Evolutionary conservation across 1,284 basidiomycete species (phyloP).

Genomic region (Porodaedalea pini): DNA sequence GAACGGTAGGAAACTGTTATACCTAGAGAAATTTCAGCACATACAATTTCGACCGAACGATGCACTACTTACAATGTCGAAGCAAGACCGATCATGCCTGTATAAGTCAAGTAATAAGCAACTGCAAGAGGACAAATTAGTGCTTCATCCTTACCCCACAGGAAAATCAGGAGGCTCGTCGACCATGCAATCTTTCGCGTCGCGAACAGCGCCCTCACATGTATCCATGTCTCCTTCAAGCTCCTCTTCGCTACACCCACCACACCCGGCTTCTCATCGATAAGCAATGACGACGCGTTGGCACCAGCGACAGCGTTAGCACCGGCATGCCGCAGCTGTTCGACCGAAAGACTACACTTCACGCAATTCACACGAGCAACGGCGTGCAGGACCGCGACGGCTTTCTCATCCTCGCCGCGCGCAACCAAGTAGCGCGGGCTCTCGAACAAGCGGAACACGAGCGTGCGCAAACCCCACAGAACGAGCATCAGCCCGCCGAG

Average conservation of each 20-base stretch:
- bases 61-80: slow-evolving; percentile 42
- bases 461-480: slow-evolving; percentile 55
- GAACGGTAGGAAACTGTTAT: slow-evolving; percentile 54
- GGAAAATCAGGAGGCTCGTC: slow-evolving; percentile 49
- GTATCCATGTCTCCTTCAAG: slow-evolving; percentile 36
- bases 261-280: slow-evolving; percentile 25
- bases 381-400: slow-evolving; percentile 53
- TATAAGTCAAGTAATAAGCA: not conserved
- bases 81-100: slow-evolving; percentile 58
- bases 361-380: slow-evolving; percentile 60
- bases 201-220: slow-evolving; percentile 53
- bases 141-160: slow-evolving; percentile 43
- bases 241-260: slow-evolving; percentile 30
- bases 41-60: not conserved
- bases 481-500: slow-evolving; percentile 49
- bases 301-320: slow-evolving; percentile 15
- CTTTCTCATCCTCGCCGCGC: slow-evolving; percentile 59
- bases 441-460: slow-evolving; percentile 58
- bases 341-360: slow-evolving; percentile 36
- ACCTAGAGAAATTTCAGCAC: slow-evolving; percentile 5
- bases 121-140: not conserved
- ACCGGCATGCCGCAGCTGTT: slow-evolving; percentile 37
- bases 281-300: not conserved
- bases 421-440: slow-evolving; percentile 62
- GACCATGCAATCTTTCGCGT: slow-evolving; percentile 56